Percentiles rank a stretch among this genome's conserved stretches.
These are phyloP conservation scores for Chenopodium quinoa DNA, from an alignment of 148 eudicot species.

Conservation along the genomic window DNA sequence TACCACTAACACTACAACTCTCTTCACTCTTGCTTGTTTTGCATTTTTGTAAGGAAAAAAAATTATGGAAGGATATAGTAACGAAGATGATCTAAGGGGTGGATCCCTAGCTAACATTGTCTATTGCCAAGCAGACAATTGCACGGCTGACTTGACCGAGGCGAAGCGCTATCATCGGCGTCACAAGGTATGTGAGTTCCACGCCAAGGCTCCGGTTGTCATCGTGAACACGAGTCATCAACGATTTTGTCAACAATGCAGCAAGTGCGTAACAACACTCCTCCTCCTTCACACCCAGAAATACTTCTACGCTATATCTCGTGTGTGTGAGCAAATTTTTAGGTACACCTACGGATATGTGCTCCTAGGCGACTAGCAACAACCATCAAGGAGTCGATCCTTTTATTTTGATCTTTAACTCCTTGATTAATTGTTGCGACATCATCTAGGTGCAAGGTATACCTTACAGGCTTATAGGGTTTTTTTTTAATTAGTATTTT, in stretches of 20 bases:
- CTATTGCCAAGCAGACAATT: slow-evolving; percentile 62
- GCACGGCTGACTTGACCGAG: slow-evolving; percentile 55
- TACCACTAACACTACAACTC: not conserved
- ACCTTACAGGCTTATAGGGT: too few relatives aligned
- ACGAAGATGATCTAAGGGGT: slow-evolving; percentile 18
- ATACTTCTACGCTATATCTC: not conserved
- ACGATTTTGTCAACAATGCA: slow-evolving; percentile 91
- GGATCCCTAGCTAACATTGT: slow-evolving; percentile 12
- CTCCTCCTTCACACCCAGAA: not conserved
- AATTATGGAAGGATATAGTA: slow-evolving; percentile 26
- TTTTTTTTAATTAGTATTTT: too few relatives aligned
- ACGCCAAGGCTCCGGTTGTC: slow-evolving; percentile 65
- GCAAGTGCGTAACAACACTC: slow-evolving; percentile 46
- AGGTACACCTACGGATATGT: not conserved
- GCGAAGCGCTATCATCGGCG: slow-evolving; percentile 79
- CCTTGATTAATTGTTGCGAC: not conserved
- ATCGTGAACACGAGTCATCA: slow-evolving; percentile 48
- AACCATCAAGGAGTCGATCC: not conserved
- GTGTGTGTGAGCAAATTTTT: not conserved
- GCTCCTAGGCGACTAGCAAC: slow-evolving; percentile 8
- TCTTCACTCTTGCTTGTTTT: not conserved
- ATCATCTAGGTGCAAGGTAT: not conserved
- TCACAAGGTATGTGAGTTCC: slow-evolving; percentile 80
- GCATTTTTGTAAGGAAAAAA: not conserved
- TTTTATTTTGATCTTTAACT: not conserved